phyloP scores from a whole-genome alignment of 2,329 filamentous ascomycete species.

The Fusarium verrucosum region DNA sequence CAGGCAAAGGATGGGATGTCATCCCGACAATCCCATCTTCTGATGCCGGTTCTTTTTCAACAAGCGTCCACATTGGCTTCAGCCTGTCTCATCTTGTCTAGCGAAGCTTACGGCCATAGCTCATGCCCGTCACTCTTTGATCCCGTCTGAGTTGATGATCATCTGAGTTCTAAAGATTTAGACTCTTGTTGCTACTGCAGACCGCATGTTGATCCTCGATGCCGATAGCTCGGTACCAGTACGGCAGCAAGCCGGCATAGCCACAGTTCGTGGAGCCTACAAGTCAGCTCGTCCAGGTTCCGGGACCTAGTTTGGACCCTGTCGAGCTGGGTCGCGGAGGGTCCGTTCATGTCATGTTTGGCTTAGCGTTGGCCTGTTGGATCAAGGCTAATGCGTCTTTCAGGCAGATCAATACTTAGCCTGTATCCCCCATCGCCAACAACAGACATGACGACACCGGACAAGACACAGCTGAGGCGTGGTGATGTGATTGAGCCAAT shows the following conservation, averaged over 20 bases:
- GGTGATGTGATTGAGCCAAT: conserved; percentile 31
- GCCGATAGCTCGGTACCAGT: conserved; percentile 15
- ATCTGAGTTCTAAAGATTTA: background rate
- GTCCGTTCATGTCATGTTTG: conserved; percentile 21
- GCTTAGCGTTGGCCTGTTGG: conserved; percentile 34
- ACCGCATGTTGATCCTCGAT: conserved; percentile 17
- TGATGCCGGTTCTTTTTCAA: conserved; percentile 18
- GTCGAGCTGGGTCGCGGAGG: conserved; percentile 38
- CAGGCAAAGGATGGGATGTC: conserved; percentile 19
- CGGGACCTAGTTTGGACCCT: conserved; percentile 38
- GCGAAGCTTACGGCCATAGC: conserved; percentile 2
- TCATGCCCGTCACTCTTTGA: background rate
- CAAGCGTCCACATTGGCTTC: conserved; percentile 2
- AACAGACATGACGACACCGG: conserved; percentile 30
- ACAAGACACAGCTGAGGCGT: conserved; percentile 15
- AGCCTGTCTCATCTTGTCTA: background rate
- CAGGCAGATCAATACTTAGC: conserved; percentile 41
- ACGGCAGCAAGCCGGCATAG: conserved; percentile 27
- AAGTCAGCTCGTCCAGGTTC: conserved; percentile 42
- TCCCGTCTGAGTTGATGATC: background rate
- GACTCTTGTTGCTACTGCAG: conserved; percentile 6
- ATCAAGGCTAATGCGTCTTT: conserved; percentile 41
- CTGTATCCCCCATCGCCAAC: conserved; percentile 17
- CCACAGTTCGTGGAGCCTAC: conserved; percentile 28
- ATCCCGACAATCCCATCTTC: conserved; percentile 19